Percentiles rank a stretch among this genome's conserved stretches.
Conservation (phyloP, 1,284 basidiomycete species). For the Stygiomarasmius scandens region DNA sequence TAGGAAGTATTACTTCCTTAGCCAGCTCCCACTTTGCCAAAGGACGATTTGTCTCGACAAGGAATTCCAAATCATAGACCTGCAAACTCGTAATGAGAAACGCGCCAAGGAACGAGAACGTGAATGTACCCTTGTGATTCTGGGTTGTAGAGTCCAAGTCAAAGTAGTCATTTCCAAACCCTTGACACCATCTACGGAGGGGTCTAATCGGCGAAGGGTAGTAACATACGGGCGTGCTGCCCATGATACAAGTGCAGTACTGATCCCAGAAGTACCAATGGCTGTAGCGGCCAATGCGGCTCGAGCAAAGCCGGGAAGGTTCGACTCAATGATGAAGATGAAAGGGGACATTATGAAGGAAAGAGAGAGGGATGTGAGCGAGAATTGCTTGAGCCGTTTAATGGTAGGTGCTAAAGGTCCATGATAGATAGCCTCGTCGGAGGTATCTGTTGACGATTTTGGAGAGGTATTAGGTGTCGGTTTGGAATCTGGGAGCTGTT, state of each 20-base stretch:
- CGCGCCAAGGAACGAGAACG: neutral
- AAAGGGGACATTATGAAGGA: constrained; percentile 76
- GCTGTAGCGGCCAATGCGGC: constrained; percentile 71
- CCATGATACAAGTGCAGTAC: constrained; percentile 65
- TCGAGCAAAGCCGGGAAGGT: constrained; percentile 72
- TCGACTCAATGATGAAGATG: constrained; percentile 80
- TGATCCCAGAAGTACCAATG: constrained; percentile 68
- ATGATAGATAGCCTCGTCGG: constrained; percentile 31
- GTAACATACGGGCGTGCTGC: constrained; percentile 55
- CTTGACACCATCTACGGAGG: constrained; percentile 44
- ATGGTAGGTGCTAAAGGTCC: constrained; percentile 78
- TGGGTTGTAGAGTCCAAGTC: constrained; percentile 60
- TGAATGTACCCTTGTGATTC: constrained; percentile 46
- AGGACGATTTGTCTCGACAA: constrained; percentile 69
- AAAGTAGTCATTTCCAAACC: constrained; percentile 76
- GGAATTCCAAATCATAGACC: constrained; percentile 75
- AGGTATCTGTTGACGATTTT: constrained; percentile 9
- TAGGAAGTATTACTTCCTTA: constrained; percentile 50
- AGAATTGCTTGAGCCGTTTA: constrained; percentile 81
- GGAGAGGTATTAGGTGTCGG: neutral
- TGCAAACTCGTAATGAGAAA: constrained; percentile 31
- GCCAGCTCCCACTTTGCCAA: constrained; percentile 85
- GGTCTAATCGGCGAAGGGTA: constrained; percentile 40
- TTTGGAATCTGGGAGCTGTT: neutral
- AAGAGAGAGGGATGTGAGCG: constrained; percentile 75